These are phyloP conservation scores for Phaseolus lunatus DNA, from an alignment of 306 rosid species.

Conservation along the genomic window DNA sequence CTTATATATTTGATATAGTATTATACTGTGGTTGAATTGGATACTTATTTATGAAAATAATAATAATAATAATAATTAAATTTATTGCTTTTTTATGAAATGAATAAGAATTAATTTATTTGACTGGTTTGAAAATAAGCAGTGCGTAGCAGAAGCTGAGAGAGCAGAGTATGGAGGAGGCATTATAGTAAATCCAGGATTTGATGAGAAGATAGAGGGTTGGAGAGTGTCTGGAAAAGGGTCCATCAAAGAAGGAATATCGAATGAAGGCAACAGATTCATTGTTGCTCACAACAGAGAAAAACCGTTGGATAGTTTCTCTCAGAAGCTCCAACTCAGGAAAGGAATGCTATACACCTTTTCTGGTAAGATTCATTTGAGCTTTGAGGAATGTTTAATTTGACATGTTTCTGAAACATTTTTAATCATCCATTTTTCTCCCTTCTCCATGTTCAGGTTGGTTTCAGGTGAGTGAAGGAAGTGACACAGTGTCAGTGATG, in stretches of 20 bases:
- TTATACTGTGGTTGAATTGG: too few relatives aligned
- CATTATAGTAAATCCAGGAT: constrained; percentile 72
- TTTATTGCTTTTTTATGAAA: too few relatives aligned
- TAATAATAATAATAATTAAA: too few relatives aligned
- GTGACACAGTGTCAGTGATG: constrained; percentile 58
- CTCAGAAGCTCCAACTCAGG: constrained; percentile 63
- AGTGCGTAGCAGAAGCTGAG: constrained; percentile 71
- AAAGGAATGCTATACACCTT: constrained; percentile 57
- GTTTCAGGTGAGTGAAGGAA: constrained; percentile 76
- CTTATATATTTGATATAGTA: too few relatives aligned
- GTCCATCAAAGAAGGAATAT: constrained; percentile 51
- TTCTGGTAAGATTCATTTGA: too few relatives aligned
- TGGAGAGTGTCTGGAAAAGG: constrained; percentile 71
- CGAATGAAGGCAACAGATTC: constrained; percentile 68
- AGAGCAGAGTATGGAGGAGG: constrained; percentile 80
- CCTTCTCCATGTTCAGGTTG: constrained; percentile 55
- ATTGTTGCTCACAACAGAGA: constrained; percentile 59
- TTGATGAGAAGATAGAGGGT: constrained; percentile 61
- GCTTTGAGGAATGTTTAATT: too few relatives aligned
- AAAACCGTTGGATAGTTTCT: constrained; percentile 59
- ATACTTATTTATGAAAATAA: too few relatives aligned
- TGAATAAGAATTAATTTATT: too few relatives aligned
- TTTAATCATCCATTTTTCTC: too few relatives aligned
- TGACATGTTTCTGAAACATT: too few relatives aligned
- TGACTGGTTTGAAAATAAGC: constrained; percentile 48